Percentiles rank a stretch among this genome's conserved stretches.
Evolutionary conservation across 257 asterid genomes (phyloP).

Genomic region (Solanum sparsipilum): DNA sequence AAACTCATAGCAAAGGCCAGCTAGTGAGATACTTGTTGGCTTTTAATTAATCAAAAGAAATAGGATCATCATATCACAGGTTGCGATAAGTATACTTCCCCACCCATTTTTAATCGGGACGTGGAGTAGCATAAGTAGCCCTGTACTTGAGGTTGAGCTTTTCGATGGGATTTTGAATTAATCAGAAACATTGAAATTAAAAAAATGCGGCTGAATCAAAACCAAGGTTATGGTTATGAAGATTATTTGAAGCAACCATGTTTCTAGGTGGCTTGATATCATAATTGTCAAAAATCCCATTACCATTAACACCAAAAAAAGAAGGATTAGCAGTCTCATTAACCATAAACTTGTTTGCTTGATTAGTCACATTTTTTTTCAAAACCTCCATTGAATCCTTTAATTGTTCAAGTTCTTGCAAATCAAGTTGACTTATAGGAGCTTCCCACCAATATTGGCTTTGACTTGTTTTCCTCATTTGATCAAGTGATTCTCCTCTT

Average conservation of each 20-base stretch:
- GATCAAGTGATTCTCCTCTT: conserved; percentile 46
- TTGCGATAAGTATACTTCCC: not conserved
- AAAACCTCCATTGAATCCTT: conserved; percentile 56
- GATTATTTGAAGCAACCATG: not conserved
- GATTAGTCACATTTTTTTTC: conserved; percentile 22
- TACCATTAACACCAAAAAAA: conserved; percentile 4
- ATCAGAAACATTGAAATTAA: not conserved
- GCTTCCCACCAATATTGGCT: conserved; percentile 60
- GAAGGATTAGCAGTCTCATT: conserved; percentile 3
- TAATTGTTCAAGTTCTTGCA: conserved; percentile 44
- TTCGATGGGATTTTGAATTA: not conserved
- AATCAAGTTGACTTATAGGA: conserved; percentile 29
- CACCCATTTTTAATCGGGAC: not conserved
- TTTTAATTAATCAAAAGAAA: not conserved
- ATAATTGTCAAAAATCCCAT: conserved; percentile 17
- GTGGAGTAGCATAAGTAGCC: not conserved
- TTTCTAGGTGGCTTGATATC: conserved; percentile 35
- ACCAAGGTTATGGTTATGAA: conserved; percentile 20
- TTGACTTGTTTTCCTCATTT: conserved; percentile 26
- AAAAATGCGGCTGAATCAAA: conserved; percentile 29
- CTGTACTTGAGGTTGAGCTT: not conserved
- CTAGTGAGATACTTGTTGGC: not conserved
- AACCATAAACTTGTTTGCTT: conserved; percentile 23
- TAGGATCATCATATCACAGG: too few species aligned
- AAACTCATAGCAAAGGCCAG: not conserved